These are phyloP conservation scores for Manihot esculenta DNA, from an alignment of 441 rosid genomes.

Conservation along the genomic window DNA sequence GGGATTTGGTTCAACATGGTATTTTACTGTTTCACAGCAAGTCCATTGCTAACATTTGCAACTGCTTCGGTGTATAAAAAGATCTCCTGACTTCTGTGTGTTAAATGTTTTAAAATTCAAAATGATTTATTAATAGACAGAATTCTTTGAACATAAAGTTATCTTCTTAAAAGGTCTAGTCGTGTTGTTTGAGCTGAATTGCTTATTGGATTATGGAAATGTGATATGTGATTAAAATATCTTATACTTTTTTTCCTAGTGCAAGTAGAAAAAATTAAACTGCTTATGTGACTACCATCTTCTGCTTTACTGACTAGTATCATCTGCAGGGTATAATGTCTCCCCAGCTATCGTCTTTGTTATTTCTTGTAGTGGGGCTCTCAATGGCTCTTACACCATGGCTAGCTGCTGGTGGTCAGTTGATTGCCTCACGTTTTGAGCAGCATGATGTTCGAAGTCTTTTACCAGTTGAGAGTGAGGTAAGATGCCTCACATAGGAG, in stretches of 20 bases:
- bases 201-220: neutral
- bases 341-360: slow-evolving; percentile 82
- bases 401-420: slow-evolving; percentile 99
- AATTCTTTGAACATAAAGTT: neutral
- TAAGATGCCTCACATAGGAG: slow-evolving; percentile 29
- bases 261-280: slow-evolving; percentile 3
- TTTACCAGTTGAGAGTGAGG: slow-evolving; percentile 97
- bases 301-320: slow-evolving; percentile 16
- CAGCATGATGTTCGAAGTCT: slow-evolving; percentile 94
- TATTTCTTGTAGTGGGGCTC: slow-evolving; percentile 96
- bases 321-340: slow-evolving; percentile 92
- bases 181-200: slow-evolving; percentile 3
- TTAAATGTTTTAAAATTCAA: slow-evolving; percentile 9
- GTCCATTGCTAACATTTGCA: neutral
- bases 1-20: neutral
- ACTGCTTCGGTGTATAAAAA: neutral
- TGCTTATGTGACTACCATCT: slow-evolving; percentile 7
- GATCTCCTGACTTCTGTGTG: neutral
- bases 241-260: neutral
- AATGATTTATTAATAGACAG: neutral
- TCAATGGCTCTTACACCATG: slow-evolving; percentile 99
- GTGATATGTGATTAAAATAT: no score
- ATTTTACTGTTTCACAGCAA: neutral
- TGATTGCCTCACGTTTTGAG: slow-evolving; percentile 95
- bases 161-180: neutral